Evolutionary conservation across 345 rosid genomes (phyloP), one percentile per base, ranked within the genome.

Genomic region (Hibiscus tridactylites): DNA sequence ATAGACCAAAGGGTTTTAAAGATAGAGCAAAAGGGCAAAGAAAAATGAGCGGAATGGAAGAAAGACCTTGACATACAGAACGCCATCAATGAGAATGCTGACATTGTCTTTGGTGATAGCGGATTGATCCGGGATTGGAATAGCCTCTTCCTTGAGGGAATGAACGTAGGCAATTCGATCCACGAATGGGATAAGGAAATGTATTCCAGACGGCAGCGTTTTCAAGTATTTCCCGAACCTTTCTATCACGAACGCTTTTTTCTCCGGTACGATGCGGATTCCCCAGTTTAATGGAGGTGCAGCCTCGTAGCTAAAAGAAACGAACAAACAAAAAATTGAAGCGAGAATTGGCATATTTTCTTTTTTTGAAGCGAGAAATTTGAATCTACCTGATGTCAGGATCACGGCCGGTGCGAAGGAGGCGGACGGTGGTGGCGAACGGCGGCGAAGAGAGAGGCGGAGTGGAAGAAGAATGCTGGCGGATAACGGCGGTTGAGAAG

Each of bases 31-130:
- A 9, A 16, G 35, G 11, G 66, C 42, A 29, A 29, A 61, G 19
- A 17, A 58, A 29, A 44, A 10, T 11, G 26, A 17, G 28, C 12
- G 61, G 31, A 57, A 57, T 11, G 65, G 64, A 73, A 66, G 11
- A 72, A 39, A 60, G 47, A 90, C 97, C 96, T 90, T 95, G 29
- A 95, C 94, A 61, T 90, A 92, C 8, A 95, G 92, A 44, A 92
- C 96, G 9, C 99, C 99, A 5, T 89, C 98, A 2, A 95, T 90
- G 72, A 85, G 82, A 81, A 95, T 90, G 88, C 93, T 90, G 79
- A 95, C 99, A 82, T 90, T 92, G 76, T 95, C 99, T 76, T 88
- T 90, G 5, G 99, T 95, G 44, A 92, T 92, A 60, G 99, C 97
- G 24, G 96, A 82, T 74, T 95, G 98, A 44, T 92, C 91, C 2